Base-by-base conservation (phyloP, 257 asterid species). In the Buddleja alternifolia region DNA sequence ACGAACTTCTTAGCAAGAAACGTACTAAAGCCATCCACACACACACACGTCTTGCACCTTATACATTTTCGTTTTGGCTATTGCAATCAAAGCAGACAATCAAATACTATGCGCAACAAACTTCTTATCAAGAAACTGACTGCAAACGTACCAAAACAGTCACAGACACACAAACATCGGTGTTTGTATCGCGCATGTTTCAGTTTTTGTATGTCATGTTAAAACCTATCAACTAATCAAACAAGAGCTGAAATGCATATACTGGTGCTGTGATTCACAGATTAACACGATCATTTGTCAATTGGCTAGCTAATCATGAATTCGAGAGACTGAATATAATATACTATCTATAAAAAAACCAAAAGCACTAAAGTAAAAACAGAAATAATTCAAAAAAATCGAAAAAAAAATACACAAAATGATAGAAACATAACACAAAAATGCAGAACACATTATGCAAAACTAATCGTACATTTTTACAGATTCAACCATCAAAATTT, bases 401-500 rank as follows among this genome's bases (percentile, higher is more conserved):
- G 34, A 29, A 5, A 6, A 9, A 7, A 10, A n/a, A 24, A 2
- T 20, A 12, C 14, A 34, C 4, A 36, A 17, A 8, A 48, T 4
- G 1, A 66, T 16, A 10, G 2, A 29, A 40, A 17, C 37, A 5
- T 23, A 8, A 9, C 19, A 21, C 21, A 10, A 3, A 51, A 16
- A 42, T 23, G 34, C 34, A 7, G 25, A 69, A 46, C 36, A 39
- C 47, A 47, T 48, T 14, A 7, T 14, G 12, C 2, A 69, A 63
- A 52, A 14, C 37, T 8, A 63, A 24, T 39, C 21, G 36, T 7
- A 7, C 40, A 59, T 59, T 36, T 14, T 8, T 48, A 5, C 36
- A 52, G 29, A 42, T 4, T 34, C 15, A 65, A 58, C 51, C 29
- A 72, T 61, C 39, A 17, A 20, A 45, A 42, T 39, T 37, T 20